These are phyloP conservation scores for Boletus rubescentipes DNA, from an alignment of 768 basidiomycete species.

Conservation along the genomic window DNA sequence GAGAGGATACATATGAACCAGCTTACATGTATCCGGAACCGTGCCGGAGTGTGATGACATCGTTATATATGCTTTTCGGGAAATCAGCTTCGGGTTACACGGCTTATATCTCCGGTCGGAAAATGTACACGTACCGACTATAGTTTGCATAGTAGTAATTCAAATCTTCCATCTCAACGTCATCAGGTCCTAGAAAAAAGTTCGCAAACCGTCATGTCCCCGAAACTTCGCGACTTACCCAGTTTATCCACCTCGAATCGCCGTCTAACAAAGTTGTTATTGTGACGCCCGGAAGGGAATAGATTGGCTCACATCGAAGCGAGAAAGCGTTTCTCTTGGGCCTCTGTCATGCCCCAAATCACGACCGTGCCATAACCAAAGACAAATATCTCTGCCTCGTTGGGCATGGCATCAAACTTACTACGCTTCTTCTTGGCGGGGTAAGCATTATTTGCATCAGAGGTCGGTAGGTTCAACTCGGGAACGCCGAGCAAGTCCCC, in stretches of 20 bases:
- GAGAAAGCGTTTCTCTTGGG: slow-evolving; percentile 87
- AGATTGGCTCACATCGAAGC: slow-evolving; percentile 75
- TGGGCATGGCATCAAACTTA: slow-evolving; percentile 64
- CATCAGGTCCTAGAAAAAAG: slow-evolving; percentile 64
- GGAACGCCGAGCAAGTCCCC: slow-evolving; percentile 80
- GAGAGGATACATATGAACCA: slow-evolving; percentile 8
- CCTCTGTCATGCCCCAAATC: slow-evolving; percentile 96
- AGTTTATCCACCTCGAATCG: slow-evolving; percentile 92
- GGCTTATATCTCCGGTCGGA: slow-evolving; percentile 4
- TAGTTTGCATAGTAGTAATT: slow-evolving; percentile 98
- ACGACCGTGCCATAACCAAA: slow-evolving; percentile 95
- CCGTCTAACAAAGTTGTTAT: slow-evolving; percentile 53
- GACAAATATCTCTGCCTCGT: slow-evolving; percentile 86
- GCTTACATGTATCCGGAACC: slow-evolving; percentile 94
- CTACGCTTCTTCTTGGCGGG: slow-evolving; percentile 52
- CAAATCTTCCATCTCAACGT: slow-evolving; percentile 94
- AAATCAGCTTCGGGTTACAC: slow-evolving; percentile 33
- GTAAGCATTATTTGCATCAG: slow-evolving; percentile 34
- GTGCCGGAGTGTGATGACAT: slow-evolving; percentile 92
- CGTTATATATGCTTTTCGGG: slow-evolving; percentile 82
- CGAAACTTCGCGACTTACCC: slow-evolving; percentile 41
- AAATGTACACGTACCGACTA: slow-evolving; percentile 63
- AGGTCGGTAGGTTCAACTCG: slow-evolving; percentile 43
- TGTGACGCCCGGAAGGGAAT: neutral
- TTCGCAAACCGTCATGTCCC: slow-evolving; percentile 2